Percentiles rank a stretch among this genome's conserved stretches.
These are phyloP conservation scores for Aspergillus niger DNA, from an alignment of 2,329 filamentous ascomycete species.

Conservation along the genomic window DNA sequence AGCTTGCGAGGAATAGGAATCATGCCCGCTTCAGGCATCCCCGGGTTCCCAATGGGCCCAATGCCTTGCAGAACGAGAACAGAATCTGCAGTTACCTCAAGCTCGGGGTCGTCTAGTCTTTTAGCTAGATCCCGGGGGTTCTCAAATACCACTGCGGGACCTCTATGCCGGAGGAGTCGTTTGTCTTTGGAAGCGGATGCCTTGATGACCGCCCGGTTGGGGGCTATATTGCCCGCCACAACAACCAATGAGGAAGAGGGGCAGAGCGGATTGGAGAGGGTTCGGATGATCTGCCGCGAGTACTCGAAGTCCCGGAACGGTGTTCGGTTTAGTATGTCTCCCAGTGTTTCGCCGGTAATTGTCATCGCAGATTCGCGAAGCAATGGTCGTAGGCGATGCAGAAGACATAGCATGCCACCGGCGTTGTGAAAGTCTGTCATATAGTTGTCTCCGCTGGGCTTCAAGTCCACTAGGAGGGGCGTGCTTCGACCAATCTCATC, in stretches of 20 bases:
- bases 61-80: slow-evolving; percentile 53
- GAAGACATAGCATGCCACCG: slow-evolving; percentile 52
- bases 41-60: slow-evolving; percentile 54
- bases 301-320: slow-evolving; percentile 46
- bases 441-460: slow-evolving; percentile 56
- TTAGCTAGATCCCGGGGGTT: slow-evolving; percentile 49
- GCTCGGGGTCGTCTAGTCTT: slow-evolving; percentile 48
- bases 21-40: slow-evolving; percentile 56
- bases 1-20: slow-evolving; percentile 55
- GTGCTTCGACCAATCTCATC: slow-evolving; percentile 51
- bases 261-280: slow-evolving; percentile 48
- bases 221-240: slow-evolving; percentile 51
- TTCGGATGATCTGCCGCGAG: slow-evolving; percentile 46
- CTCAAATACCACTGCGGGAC: slow-evolving; percentile 51
- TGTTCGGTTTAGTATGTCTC: slow-evolving; percentile 46
- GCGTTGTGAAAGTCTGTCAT: slow-evolving; percentile 58
- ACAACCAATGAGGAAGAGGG: slow-evolving; percentile 49
- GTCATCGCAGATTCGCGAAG: slow-evolving; percentile 50
- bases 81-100: slow-evolving; percentile 47
- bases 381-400: slow-evolving; percentile 49
- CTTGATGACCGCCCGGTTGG: slow-evolving; percentile 52
- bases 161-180: slow-evolving; percentile 46
- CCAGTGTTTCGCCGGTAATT: slow-evolving; percentile 50
- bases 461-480: slow-evolving; percentile 53
- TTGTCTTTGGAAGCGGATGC: slow-evolving; percentile 53